Evolutionary conservation across 768 basidiomycete genomes (phyloP).

Genomic region (Suillus occidentalis): DNA sequence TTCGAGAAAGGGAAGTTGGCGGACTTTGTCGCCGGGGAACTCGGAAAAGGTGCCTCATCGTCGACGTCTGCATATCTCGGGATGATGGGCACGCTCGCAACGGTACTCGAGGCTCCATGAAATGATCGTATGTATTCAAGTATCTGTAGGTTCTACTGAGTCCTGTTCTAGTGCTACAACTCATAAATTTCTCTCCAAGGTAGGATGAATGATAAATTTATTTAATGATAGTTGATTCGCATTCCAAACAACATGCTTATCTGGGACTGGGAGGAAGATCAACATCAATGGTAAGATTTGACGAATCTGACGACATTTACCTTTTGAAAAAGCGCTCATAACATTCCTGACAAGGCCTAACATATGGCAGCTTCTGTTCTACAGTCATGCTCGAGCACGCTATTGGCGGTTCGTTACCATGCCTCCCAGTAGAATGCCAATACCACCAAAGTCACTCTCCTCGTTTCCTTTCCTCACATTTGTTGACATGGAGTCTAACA

Average conservation of each 20-base stretch:
- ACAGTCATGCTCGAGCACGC: neutral
- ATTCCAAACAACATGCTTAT: neutral
- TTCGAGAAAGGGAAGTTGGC: conserved; percentile 29
- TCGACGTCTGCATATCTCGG: conserved; percentile 38
- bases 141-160: neutral
- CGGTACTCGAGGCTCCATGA: neutral
- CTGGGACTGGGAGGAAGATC: neutral
- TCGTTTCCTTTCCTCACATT: neutral
- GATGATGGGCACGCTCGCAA: conserved; percentile 38
- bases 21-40: conserved; percentile 38
- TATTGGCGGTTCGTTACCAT: neutral
- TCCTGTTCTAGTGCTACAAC: neutral
- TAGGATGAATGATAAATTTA: neutral
- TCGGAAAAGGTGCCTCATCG: conserved; percentile 41
- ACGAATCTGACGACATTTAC: neutral
- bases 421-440: neutral
- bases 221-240: neutral
- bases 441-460: neutral
- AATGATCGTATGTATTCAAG: neutral
- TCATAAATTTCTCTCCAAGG: neutral
- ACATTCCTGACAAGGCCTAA: neutral
- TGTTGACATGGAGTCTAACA: neutral
- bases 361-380: neutral
- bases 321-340: neutral
- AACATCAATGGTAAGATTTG: neutral